Conservation (phyloP, 257 asterid genomes). For the Ligustrum vulgare region DNA sequence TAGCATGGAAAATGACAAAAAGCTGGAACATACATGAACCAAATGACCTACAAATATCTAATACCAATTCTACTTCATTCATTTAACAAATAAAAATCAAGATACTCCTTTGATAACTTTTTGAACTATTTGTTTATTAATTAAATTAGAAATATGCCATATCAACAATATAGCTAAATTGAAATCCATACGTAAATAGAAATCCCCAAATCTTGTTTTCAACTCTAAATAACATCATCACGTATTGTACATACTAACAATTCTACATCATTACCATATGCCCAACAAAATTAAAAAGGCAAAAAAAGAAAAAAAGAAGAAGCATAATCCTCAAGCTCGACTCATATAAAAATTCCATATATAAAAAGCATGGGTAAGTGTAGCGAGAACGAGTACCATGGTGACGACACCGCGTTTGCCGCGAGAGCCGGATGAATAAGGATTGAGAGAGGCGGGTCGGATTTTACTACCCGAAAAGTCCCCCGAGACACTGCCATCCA, state of each 20-base stretch:
- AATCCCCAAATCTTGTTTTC: not conserved
- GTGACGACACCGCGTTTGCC: slow-evolving; percentile 76
- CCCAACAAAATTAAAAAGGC: slow-evolving; percentile 1
- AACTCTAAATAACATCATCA: not conserved
- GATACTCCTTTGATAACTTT: not conserved
- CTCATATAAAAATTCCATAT: not conserved
- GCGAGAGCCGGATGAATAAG: slow-evolving; percentile 37
- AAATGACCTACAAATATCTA: not conserved
- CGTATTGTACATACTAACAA: not conserved
- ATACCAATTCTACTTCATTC: no score
- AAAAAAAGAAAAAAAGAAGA: not conserved
- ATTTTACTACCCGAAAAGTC: slow-evolving; percentile 66
- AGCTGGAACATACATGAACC: not conserved
- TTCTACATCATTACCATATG: slow-evolving; percentile 1
- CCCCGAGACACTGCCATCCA: slow-evolving; percentile 48
- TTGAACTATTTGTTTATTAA: not conserved
- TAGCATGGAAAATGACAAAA: no score
- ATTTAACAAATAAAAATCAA: not conserved
- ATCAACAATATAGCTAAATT: not conserved
- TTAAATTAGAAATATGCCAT: not conserved
- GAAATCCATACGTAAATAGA: not conserved
- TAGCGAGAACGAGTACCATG: slow-evolving; percentile 46
- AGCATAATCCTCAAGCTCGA: not conserved
- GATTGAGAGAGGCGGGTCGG: slow-evolving; percentile 64
- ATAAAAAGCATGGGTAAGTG: not conserved